Evolutionary conservation across 805 yeast genomes (phyloP).

Genomic region (Monosporozyma servazzii): DNA sequence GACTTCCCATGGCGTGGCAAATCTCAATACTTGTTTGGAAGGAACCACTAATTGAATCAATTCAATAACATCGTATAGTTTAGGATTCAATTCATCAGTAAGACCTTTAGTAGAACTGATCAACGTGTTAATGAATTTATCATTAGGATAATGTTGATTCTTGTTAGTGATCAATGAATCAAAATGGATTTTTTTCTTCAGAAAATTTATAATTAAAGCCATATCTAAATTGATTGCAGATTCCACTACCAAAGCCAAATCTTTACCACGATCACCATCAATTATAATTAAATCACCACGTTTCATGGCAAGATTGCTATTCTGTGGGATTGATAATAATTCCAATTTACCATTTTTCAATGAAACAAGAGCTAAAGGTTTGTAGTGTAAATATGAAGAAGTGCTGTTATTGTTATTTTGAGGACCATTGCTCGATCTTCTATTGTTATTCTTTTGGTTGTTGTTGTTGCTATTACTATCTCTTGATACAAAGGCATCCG

Average conservation of each 20-base stretch:
- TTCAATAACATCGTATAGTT: slow-evolving; percentile 36
- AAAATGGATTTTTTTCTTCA: slow-evolving; percentile 61
- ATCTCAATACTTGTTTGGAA: slow-evolving; percentile 66
- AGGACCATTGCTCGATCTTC: not conserved
- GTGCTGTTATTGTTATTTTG: slow-evolving; percentile 4
- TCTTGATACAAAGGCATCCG: slow-evolving; percentile 27
- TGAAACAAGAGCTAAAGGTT: slow-evolving; percentile 38
- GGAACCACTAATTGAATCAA: slow-evolving; percentile 52
- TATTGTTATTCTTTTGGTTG: not conserved
- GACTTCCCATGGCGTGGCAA: slow-evolving; percentile 66
- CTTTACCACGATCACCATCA: slow-evolving; percentile 82
- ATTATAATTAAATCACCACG: slow-evolving; percentile 62
- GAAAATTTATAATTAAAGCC: slow-evolving; percentile 62
- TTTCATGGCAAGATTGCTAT: slow-evolving; percentile 50
- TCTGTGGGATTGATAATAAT: slow-evolving; percentile 57
- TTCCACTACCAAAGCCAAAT: slow-evolving; percentile 61
- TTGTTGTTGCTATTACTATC: slow-evolving; percentile 6
- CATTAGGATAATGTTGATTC: slow-evolving; percentile 25
- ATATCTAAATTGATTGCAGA: slow-evolving; percentile 54
- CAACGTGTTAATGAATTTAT: slow-evolving; percentile 21
- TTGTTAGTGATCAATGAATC: slow-evolving; percentile 28
- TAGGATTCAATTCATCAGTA: slow-evolving; percentile 23
- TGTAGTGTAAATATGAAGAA: slow-evolving; percentile 27
- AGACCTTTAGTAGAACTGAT: slow-evolving; percentile 19
- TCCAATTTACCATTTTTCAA: slow-evolving; percentile 63